Percentiles rank a stretch among this genome's conserved stretches.
Evolutionary conservation across 805 yeast genomes (phyloP).

Genomic region (Saccharomycopsis sp.): DNA sequence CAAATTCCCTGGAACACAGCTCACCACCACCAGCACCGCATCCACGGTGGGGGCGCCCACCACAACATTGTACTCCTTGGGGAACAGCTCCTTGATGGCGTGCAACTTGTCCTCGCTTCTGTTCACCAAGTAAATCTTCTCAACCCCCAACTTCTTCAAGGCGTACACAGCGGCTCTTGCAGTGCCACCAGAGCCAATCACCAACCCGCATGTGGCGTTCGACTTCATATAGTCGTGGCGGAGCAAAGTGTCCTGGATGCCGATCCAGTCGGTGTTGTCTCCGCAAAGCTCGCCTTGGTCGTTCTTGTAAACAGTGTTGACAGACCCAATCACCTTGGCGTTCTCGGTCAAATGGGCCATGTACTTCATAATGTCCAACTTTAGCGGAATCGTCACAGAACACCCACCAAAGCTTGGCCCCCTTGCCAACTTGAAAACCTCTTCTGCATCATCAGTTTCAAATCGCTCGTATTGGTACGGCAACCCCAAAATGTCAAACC

Average conservation of each 20-base stretch:
- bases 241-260: conserved; percentile 62
- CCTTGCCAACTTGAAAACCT: conserved; percentile 34
- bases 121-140: conserved; percentile 67
- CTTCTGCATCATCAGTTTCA: conserved; percentile 57
- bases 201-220: conserved; percentile 44
- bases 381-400: conserved; percentile 90
- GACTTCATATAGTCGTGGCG: conserved; percentile 48
- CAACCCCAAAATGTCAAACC: conserved; percentile 63
- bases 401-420: conserved; percentile 74
- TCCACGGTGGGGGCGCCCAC: conserved; percentile 32
- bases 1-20: conserved; percentile 78
- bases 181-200: conserved; percentile 97
- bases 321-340: conserved; percentile 83
- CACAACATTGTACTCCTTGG: conserved; percentile 45
- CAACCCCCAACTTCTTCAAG: conserved; percentile 66
- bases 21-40: conserved; percentile 52
- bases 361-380: conserved; percentile 65
- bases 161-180: conserved; percentile 93
- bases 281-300: conserved; percentile 50
- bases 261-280: conserved; percentile 94
- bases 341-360: conserved; percentile 62
- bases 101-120: conserved; percentile 62
- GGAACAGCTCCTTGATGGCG: conserved; percentile 53
- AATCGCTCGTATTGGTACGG: conserved; percentile 62
- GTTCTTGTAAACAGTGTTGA: conserved; percentile 69